Base-by-base conservation (phyloP, 164 flowering plant genomes). In the Nymphaea colorata region DNA sequence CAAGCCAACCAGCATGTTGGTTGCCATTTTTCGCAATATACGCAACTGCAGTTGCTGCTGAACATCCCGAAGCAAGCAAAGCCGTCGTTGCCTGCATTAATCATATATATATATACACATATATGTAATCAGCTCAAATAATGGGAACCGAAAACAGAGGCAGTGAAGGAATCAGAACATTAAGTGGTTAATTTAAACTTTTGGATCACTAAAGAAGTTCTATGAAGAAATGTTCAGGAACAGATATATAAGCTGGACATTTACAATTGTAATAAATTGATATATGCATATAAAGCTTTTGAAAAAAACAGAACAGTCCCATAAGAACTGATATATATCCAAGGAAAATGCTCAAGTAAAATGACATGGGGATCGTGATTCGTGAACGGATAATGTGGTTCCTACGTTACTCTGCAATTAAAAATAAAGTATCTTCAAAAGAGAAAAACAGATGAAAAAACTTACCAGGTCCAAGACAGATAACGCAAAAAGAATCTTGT, bases 1-100 rank as follows among this genome's bases (percentile, higher is more conserved):
- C 25, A 4, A 57, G 53, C 69, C 62, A 57, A 2, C 69, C 62
- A 3, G 14, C 14, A 59, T 67, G 69, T 8, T 53, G 42, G 43
- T 67, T 41, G 6, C 69, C 47, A n/a, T 67, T 44, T 5, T 36
- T 47, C 6, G 60, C 62, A 10, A 67, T 16, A 57, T 57, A 67
- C 5, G 59, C 25, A 3, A 66, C 36, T 15, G 67, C 47, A 66
- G 67, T 66, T n/a, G 57, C 67, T 2, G 69, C 69, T 59, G 69
- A 67, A 11, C 41, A 53, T 41, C 43, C 69, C 4, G 62, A 59
- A 5, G 41, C 53, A 43, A 55, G 42, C 61, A 67, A 36, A n/a
- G n/a, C n/a, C 44, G 55, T 36, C 62, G 53, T 67, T 59, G 55
- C 41, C 69, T 67, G 62, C 47, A 57, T 45, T 6, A 41, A 65